Base-by-base conservation (phyloP, 2,329 filamentous ascomycete genomes). In the Rachicladosporium sp. region DNA sequence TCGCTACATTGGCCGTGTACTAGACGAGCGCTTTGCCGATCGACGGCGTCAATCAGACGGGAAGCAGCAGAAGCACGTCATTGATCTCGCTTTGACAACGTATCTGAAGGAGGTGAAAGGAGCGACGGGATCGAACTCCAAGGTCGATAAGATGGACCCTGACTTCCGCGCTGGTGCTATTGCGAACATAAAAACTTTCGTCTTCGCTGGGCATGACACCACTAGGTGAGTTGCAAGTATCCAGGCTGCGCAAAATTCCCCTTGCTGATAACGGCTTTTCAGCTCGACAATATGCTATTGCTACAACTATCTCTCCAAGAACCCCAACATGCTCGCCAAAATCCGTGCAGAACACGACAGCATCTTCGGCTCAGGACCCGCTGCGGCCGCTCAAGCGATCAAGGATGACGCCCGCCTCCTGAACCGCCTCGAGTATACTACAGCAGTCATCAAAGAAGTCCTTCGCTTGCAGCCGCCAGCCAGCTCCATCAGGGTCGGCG, bases 381-480 rank as follows among this genome's bases (percentile, higher is more conserved):
- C 57, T 4, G 36, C 33, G 6, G 46, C 50, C 3, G 62, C 61
- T 23, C 47, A 53, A 2, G 52, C 60, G 21, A 58, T 76, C 12
- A 52, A 57, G 29, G 45, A 59, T 2, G 56, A 70, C 19, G 64
- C 69, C 1, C 52, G 61, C 19, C 57, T 69, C 3, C 58, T 76
- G 36, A 72, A 70, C 51, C 58, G 64, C 32, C 59, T 76, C 15
- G 60, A 64, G 1, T 75, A 72, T 50, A 72, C 70, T 3, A 56
- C 55, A 4, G 71, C 70, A 19, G 62, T 73, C 6, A 62, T 73
- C 44, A 70, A 70, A 42, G 73, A 77, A 53, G 62, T 64, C 1
- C 58, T 76, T 3, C 63, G 73, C 4, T 49, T 76, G 29, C 71
- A 66, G 46, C 68, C 71, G 0, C 65, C 72, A 1, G 71, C 56